Evolutionary conservation across 805 yeast species (phyloP), one percentile per base, ranked within the genome.

Genomic region (Saccharomycopsis schoenii): DNA sequence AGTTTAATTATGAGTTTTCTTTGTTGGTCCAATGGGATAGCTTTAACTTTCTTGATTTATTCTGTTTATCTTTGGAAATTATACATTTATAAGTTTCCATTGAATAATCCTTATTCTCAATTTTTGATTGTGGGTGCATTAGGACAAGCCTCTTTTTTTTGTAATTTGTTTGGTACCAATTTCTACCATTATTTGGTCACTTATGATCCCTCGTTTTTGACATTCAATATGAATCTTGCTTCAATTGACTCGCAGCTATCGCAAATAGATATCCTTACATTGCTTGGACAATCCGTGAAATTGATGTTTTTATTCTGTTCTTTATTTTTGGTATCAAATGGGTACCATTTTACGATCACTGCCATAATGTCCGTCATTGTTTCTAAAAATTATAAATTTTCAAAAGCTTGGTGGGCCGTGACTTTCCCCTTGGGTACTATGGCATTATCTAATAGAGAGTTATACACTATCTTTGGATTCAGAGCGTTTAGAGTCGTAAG

Each of bases 401-500:
- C 76, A 36, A 76, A 77, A 64, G 78, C 81, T 1, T 83, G 83
- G 83, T 88, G 97, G 97, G 84, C 91, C 17, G 81, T 88, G 76
- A 88, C 97, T 65, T 91, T 91, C 84, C 97, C 97, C 3, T 68
- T 90, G 67, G 97, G 97, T 1, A 89, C 96, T 0, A 83, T 88
- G 85, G 76, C 86, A 0, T 70, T 86, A 14, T 82, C 89, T 1
- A 78, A 82, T 61, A 71, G 76, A 10, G 80, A 82, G 66, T 68
- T 90, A 19, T 84, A 76, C 51, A 67, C 63, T 2, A 69, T 79
- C 1, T 81, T 80, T 56, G 79, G 79, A 1, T 69, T 86, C 65
- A 68, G 71, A 11, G 82, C 88, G 0, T 88, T 89, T 71, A 77
- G 81, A 64, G 84, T 85, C 10, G 65, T 88, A 29, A 81, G 86